phyloP scores from a whole-genome alignment of 345 rosid genomes.

The Dimocarpus longan region DNA sequence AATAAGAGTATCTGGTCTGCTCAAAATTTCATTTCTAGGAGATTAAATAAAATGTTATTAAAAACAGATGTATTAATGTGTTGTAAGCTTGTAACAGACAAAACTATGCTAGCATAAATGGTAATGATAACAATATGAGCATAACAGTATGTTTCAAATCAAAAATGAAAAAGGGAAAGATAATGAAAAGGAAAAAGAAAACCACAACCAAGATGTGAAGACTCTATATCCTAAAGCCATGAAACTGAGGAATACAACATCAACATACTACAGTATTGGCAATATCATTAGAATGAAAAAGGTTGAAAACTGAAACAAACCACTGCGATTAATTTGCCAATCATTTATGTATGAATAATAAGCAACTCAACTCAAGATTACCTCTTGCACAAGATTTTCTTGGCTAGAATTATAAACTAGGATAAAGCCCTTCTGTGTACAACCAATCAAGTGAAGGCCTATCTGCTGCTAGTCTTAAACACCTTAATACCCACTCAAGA shows the following conservation, averaged over 20 bases:
- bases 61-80: not conserved
- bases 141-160: not conserved
- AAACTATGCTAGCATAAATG: not conserved
- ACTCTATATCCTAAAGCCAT: not conserved
- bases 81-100: not conserved
- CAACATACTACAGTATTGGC: not conserved
- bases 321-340: not conserved
- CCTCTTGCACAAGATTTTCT: not conserved
- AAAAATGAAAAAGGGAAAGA: not conserved
- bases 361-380: constrained; percentile 5
- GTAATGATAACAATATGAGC: not conserved
- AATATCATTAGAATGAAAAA: not conserved
- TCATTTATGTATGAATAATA: not conserved
- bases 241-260: not conserved
- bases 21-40: not conserved
- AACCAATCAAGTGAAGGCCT: not conserved
- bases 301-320: not conserved
- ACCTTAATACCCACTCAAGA: not conserved
- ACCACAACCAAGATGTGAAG: not conserved
- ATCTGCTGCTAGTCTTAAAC: not conserved
- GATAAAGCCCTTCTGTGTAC: not conserved
- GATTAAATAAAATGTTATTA: not conserved
- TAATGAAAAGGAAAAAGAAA: not conserved
- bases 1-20: not conserved
- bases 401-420: not conserved